A percentile compares a stretch with the other conserved stretches of the same genome.
phyloP scores from a whole-genome alignment of 805 yeast genomes.

The Pichia membranifaciens region DNA sequence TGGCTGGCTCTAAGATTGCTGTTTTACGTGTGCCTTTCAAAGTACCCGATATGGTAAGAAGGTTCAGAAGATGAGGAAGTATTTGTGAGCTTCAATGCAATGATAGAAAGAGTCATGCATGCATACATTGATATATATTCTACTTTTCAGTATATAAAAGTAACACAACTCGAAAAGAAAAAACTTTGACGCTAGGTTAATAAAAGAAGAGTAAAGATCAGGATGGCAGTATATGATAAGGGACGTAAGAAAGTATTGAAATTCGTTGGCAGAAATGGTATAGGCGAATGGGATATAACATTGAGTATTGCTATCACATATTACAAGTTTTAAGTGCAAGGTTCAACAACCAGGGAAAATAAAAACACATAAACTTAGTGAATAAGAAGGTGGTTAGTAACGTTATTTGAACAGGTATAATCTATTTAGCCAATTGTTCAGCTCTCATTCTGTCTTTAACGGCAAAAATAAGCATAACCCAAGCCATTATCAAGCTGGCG shows the following conservation, averaged over 20 bases:
- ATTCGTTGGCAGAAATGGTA: not conserved
- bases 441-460: conserved; percentile 47
- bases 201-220: too few species aligned
- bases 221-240: too few species aligned
- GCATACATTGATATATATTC: too few species aligned
- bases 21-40: conserved; percentile 81
- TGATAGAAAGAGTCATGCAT: too few species aligned
- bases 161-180: too few species aligned
- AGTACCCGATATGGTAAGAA: conserved; percentile 52
- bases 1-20: conserved; percentile 69
- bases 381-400: too few species aligned
- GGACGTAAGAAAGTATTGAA: too few species aligned
- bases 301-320: not conserved
- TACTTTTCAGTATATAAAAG: too few species aligned
- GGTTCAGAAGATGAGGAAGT: conserved; percentile 6
- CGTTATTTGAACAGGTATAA: too few species aligned
- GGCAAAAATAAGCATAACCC: conserved; percentile 71
- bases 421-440: too few species aligned
- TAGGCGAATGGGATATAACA: too few species aligned
- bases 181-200: too few species aligned
- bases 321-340: not conserved
- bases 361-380: not conserved
- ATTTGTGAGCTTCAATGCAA: not conserved
- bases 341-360: not conserved
- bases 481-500: conserved; percentile 75